phyloP scores from a whole-genome alignment of 2,329 filamentous ascomycete species.

The Lachnellula suecica region DNA sequence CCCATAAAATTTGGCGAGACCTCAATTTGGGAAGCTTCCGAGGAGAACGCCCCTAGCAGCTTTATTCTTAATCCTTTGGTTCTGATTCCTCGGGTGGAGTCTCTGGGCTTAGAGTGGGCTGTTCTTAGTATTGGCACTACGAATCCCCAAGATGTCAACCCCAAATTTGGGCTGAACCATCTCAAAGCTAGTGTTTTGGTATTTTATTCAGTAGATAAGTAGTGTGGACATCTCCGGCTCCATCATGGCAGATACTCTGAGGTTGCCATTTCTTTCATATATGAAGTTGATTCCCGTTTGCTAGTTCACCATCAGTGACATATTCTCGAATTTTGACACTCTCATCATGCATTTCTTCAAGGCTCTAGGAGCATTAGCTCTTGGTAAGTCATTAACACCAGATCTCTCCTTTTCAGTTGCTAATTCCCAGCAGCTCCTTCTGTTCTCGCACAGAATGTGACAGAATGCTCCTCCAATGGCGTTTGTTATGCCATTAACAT shows the following conservation, averaged over 20 bases:
- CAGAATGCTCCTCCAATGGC: constrained; percentile 18
- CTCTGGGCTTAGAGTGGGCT: not conserved
- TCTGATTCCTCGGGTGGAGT: not conserved
- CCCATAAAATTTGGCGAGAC: too few relatives aligned
- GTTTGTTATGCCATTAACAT: constrained; percentile 52
- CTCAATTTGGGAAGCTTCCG: too few relatives aligned
- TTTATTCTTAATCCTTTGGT: not conserved
- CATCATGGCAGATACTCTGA: too few relatives aligned
- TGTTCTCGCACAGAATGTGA: constrained; percentile 18
- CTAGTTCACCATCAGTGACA: not conserved
- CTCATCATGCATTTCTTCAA: constrained; percentile 6
- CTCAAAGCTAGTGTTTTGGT: too few relatives aligned
- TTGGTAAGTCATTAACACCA: constrained; percentile 11
- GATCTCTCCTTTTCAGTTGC: not conserved
- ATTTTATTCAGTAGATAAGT: too few relatives aligned
- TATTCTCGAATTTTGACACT: not conserved
- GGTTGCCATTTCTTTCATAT: too few relatives aligned
- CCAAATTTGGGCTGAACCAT: too few relatives aligned
- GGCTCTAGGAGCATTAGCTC: constrained; percentile 11
- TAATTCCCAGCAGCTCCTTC: constrained; percentile 12
- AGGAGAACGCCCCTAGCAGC: not conserved
- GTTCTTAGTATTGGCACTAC: not conserved
- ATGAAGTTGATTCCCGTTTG: too few relatives aligned
- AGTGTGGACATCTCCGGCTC: too few relatives aligned
- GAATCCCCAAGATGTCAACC: not conserved